These are phyloP conservation scores for Auricularia auricula-judae DNA, from an alignment of 768 basidiomycete genomes.

Conservation along the genomic window DNA sequence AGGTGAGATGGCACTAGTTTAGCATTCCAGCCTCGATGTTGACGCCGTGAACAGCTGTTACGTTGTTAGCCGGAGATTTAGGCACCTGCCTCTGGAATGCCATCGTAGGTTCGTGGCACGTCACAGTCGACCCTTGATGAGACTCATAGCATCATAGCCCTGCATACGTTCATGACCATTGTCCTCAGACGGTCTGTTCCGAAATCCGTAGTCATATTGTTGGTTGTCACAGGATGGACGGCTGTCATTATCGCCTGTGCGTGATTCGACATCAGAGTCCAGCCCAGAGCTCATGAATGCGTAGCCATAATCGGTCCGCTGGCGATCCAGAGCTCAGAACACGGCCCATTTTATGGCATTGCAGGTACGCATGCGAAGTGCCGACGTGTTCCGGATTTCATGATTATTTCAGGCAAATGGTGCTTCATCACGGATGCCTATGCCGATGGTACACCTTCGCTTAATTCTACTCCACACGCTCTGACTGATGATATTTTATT, in stretches of 20 bases:
- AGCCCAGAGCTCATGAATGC: background rate
- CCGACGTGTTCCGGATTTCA: background rate
- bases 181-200: background rate
- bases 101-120: background rate
- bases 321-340: background rate
- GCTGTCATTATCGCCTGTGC: background rate
- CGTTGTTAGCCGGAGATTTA: background rate
- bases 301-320: background rate
- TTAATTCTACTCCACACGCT: background rate
- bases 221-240: background rate
- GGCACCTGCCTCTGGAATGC: background rate
- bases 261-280: background rate
- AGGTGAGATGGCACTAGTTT: slow-evolving; percentile 1
- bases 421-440: background rate
- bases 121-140: no score
- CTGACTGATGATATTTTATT: background rate
- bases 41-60: background rate
- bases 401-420: background rate
- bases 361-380: background rate
- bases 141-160: background rate
- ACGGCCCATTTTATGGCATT: background rate
- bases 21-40: no score
- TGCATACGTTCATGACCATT: background rate
- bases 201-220: background rate
- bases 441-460: background rate